phyloP scores from a whole-genome alignment of 2,329 filamentous ascomycete species.

The Fusarium pseudonygamai region DNA sequence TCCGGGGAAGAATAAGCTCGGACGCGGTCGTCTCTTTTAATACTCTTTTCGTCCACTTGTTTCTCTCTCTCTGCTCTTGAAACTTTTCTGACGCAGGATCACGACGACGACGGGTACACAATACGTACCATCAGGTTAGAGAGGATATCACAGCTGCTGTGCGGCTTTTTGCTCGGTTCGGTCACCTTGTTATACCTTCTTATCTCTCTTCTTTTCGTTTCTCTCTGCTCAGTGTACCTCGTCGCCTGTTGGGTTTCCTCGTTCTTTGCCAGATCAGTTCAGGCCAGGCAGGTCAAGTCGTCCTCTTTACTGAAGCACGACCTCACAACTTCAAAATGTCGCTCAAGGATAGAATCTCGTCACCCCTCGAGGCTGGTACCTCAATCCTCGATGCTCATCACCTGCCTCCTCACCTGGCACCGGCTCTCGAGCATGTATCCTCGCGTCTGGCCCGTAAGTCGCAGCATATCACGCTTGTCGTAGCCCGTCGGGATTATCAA shows the following conservation, averaged over 20 bases:
- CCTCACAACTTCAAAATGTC: slow-evolving; percentile 48
- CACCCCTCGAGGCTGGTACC: slow-evolving; percentile 69
- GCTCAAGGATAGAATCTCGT: slow-evolving; percentile 67
- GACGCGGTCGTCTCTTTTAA: slow-evolving; percentile 24
- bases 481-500: slow-evolving; percentile 66
- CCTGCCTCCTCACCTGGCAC: slow-evolving; percentile 63
- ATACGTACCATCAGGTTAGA: slow-evolving; percentile 12
- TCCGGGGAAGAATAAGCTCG: slow-evolving; percentile 23
- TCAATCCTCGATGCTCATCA: slow-evolving; percentile 67
- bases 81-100: slow-evolving; percentile 14
- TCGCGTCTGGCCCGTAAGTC: slow-evolving; percentile 64
- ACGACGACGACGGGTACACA: background rate
- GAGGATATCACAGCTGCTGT: slow-evolving; percentile 32
- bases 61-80: slow-evolving; percentile 3
- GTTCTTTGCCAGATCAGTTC: background rate
- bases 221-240: background rate
- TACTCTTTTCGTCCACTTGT: background rate
- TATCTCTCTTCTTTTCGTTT: background rate
- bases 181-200: slow-evolving; percentile 7
- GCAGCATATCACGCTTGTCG: slow-evolving; percentile 66
- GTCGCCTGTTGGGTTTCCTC: slow-evolving; percentile 11
- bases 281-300: background rate
- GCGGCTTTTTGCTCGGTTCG: slow-evolving; percentile 21
- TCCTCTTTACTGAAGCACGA: slow-evolving; percentile 21
- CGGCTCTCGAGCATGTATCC: slow-evolving; percentile 68